Evolutionary conservation across 2,329 filamentous ascomycete species (phyloP), one percentile per base, ranked within the genome.

Genomic region (Penicillium sp.): DNA sequence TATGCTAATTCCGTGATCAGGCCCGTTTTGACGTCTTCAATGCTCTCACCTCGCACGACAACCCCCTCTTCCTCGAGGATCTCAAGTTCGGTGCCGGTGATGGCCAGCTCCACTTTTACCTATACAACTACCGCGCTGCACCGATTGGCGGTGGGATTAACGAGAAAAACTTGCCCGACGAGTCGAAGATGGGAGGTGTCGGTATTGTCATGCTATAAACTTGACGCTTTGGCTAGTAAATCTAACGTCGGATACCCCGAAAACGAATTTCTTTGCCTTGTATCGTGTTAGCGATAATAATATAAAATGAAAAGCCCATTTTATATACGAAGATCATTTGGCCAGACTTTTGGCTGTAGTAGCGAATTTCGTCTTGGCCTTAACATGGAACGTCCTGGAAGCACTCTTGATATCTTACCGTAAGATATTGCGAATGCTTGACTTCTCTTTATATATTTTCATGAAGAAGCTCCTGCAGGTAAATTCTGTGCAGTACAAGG

Each of bases 21-120:
- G 82, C 79, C 69, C 87, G 88, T 62, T 97, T 97, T 69, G 94
- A 99, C 72, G 94, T 99, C 56, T 95, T 97, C 81, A 99, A 99
- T 69, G 93, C 91, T 0, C 82, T 99, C 53, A 96, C 92, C 0
- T 82, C 97, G 37, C 88, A 96, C 76, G 93, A 99, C 75, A 99
- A 99, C 73, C 88, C 86, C 0, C 82, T 97, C 19, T 97, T 99
- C 83, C 81, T 99, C 6, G 88, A 93, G 70, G 83, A 97, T 64
- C 90, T 97, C 70, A 96, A 96, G 75, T 99, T 97, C 68, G 94
- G 93, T 42, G 87, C 89, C 5, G 94, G 94, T 31, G 94, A 99
- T 72, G 94, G 94, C 44, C 91, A 94, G 73, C 80, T 99, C 66
- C 91, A 99, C 75, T 99, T 92, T 77, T 99, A 99, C 75, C 80